Conservation (phyloP, 495 filamentous ascomycete genomes). For the Penicillium canescens region DNA sequence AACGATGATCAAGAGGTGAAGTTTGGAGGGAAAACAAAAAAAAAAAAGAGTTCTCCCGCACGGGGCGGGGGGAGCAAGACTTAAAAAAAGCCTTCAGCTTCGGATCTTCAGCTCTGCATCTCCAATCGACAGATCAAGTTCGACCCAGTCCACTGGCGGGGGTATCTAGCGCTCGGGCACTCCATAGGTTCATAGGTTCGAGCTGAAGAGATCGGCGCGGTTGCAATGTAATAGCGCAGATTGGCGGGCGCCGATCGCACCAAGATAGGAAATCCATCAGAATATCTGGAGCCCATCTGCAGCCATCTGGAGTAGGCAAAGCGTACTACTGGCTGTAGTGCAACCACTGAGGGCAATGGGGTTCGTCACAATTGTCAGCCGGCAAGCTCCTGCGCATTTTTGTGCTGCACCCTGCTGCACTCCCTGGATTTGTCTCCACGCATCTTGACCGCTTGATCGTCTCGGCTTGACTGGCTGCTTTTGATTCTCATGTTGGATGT, state of each 20-base stretch:
- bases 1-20: background rate
- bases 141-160: conserved; percentile 1
- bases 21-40: background rate
- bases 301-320: conserved; percentile 14
- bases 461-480: too few species aligned
- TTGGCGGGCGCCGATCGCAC: conserved; percentile 23
- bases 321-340: conserved; percentile 26
- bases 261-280: conserved; percentile 15
- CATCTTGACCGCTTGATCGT: conserved; percentile 15
- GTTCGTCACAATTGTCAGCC: conserved; percentile 29
- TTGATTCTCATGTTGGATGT: too few species aligned
- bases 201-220: conserved; percentile 30
- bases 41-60: conserved; percentile 1
- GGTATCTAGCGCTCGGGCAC: conserved; percentile 13
- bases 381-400: conserved; percentile 13
- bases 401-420: background rate
- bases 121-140: conserved; percentile 29
- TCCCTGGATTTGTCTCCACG: conserved; percentile 9
- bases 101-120: conserved; percentile 21
- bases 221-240: conserved; percentile 36
- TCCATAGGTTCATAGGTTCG: conserved; percentile 28
- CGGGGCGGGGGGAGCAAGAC: conserved; percentile 11
- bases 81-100: conserved; percentile 16
- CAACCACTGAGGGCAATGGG: conserved; percentile 23
- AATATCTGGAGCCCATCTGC: conserved; percentile 20